Evolutionary conservation across 768 basidiomycete species (phyloP).

Genomic region (Lepiota brunneoincarnata): DNA sequence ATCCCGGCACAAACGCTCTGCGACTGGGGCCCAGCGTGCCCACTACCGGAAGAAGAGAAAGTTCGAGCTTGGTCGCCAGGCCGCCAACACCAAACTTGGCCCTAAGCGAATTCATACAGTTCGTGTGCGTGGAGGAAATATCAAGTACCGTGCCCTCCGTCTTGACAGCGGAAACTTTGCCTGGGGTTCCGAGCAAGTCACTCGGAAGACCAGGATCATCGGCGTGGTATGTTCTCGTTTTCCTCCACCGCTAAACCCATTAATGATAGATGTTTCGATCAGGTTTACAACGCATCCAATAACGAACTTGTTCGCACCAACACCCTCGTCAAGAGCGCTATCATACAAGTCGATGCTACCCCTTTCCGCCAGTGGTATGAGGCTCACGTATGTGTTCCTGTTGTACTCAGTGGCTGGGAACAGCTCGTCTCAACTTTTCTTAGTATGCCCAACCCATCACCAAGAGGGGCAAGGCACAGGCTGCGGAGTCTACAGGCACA

Average conservation of each 20-base stretch:
- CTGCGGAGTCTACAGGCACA: slow-evolving; percentile 35
- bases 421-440: not conserved
- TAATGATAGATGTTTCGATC: slow-evolving; percentile 1
- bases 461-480: slow-evolving; percentile 74
- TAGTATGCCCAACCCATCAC: slow-evolving; percentile 95
- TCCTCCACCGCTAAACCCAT: not conserved
- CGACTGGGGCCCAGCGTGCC: slow-evolving; percentile 87
- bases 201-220: slow-evolving; percentile 95
- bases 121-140: slow-evolving; percentile 92
- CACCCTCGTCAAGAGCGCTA: slow-evolving; percentile 94
- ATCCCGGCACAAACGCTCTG: slow-evolving; percentile 96
- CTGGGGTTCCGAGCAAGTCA: slow-evolving; percentile 94
- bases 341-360: slow-evolving; percentile 97
- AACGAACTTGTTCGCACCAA: slow-evolving; percentile 99
- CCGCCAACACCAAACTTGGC: slow-evolving; percentile 96
- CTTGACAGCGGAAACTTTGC: slow-evolving; percentile 98
- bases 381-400: slow-evolving; percentile 71
- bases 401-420: not conserved
- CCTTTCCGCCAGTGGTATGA: slow-evolving; percentile 99
- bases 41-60: slow-evolving; percentile 99
- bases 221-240: slow-evolving; percentile 70
- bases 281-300: slow-evolving; percentile 99
- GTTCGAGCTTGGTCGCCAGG: slow-evolving; percentile 98
- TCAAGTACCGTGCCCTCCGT: slow-evolving; percentile 94
- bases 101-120: slow-evolving; percentile 94